phyloP scores from a whole-genome alignment of 2,329 filamentous ascomycete genomes.

The Trichophyton simii region DNA sequence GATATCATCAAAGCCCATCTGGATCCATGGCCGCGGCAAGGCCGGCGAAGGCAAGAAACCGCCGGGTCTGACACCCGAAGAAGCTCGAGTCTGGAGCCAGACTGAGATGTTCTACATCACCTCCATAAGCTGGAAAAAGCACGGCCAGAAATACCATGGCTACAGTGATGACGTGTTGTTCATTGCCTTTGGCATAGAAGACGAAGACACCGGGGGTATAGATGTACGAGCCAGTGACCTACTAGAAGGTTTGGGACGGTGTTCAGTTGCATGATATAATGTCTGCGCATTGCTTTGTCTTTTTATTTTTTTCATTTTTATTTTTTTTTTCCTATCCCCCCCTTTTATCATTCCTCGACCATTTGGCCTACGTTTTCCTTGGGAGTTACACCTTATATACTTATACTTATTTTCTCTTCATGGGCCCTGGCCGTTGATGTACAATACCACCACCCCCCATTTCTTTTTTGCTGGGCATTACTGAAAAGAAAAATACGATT shows the following conservation, averaged over 20 bases:
- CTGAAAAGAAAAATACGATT: background rate
- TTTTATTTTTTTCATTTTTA: too few relatives aligned
- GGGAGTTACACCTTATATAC: background rate
- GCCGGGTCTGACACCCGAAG: slow-evolving; percentile 6
- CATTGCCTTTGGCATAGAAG: slow-evolving; percentile 46
- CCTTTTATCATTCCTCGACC: too few relatives aligned
- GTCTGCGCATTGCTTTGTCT: background rate
- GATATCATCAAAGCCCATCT: slow-evolving; percentile 41
- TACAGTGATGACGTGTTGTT: slow-evolving; percentile 46
- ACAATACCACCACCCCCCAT: background rate
- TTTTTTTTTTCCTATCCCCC: too few relatives aligned
- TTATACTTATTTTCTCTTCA: background rate
- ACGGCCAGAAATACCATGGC: slow-evolving; percentile 41
- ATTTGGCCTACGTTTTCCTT: background rate
- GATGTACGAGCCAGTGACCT: slow-evolving; percentile 42
- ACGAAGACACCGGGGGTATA: slow-evolving; percentile 37
- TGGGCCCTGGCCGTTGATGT: background rate
- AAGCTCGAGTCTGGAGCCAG: slow-evolving; percentile 17
- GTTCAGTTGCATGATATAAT: slow-evolving; percentile 6
- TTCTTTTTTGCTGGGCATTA: background rate
- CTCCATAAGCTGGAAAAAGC: slow-evolving; percentile 43
- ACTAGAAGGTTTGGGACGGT: slow-evolving; percentile 29
- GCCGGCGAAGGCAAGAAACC: slow-evolving; percentile 20
- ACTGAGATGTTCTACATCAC: slow-evolving; percentile 49
- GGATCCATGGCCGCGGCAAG: slow-evolving; percentile 40